Conservation (phyloP, 768 basidiomycete species). For the Naganishia vishniacii region DNA sequence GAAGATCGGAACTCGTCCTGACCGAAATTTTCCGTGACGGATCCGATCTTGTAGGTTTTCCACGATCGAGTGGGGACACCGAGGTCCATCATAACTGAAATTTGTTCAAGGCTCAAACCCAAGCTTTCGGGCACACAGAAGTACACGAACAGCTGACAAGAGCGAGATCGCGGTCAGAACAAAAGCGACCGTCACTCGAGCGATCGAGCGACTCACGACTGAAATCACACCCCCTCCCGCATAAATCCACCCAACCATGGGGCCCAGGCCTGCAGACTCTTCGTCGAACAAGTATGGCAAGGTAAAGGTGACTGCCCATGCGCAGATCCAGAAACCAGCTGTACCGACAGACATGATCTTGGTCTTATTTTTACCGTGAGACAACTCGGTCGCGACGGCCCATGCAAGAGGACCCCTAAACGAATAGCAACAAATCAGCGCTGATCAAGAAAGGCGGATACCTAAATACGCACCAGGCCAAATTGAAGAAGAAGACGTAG, state of each 20-base stretch:
- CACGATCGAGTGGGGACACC: constrained; percentile 38
- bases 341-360: constrained; percentile 48
- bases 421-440: background rate
- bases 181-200: background rate
- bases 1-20: constrained; percentile 18
- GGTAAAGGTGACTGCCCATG: constrained; percentile 48
- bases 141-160: constrained; percentile 40
- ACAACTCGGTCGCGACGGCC: constrained; percentile 35
- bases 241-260: constrained; percentile 47
- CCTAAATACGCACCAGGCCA: no score
- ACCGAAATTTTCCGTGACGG: constrained; percentile 17
- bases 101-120: constrained; percentile 36
- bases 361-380: constrained; percentile 41
- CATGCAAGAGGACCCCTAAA: constrained; percentile 21
- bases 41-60: constrained; percentile 36
- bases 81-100: constrained; percentile 39
- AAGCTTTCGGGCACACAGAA: constrained; percentile 44
- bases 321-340: constrained; percentile 47
- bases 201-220: constrained; percentile 30
- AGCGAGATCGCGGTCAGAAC: constrained; percentile 8
- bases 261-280: constrained; percentile 35
- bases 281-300: constrained; percentile 46
- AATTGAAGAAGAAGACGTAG: constrained; percentile 48
- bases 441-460: no score
- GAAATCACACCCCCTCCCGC: constrained; percentile 34